Evolutionary conservation across 2,329 filamentous ascomycete genomes (phyloP).

Genomic region (Emergomyces orientalis): DNA sequence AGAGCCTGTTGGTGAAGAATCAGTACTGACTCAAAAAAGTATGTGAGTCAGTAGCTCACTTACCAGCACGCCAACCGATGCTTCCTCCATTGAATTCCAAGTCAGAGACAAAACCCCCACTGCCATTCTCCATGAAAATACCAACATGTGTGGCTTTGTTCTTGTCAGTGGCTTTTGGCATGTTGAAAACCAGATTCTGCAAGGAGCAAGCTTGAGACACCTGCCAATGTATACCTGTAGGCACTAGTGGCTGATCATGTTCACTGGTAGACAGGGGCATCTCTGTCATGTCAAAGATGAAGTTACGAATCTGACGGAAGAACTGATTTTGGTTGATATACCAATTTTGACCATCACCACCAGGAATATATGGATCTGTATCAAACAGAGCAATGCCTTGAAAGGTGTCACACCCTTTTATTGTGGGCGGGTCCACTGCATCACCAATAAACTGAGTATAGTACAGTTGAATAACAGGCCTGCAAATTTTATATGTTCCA

Average conservation of each 20-base stretch:
- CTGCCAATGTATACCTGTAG: conserved; percentile 57
- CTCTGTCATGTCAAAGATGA: conserved; percentile 58
- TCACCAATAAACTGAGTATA: conserved; percentile 90
- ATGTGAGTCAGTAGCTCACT: neutral
- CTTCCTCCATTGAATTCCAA: conserved; percentile 51
- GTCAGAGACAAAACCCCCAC: conserved; percentile 51
- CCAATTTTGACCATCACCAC: conserved; percentile 52
- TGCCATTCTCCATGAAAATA: conserved; percentile 31
- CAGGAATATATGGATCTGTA: conserved; percentile 58
- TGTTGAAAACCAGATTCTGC: conserved; percentile 65
- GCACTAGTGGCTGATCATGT: conserved; percentile 8
- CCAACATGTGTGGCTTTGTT: conserved; percentile 17
- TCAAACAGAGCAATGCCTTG: conserved; percentile 51
- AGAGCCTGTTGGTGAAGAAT: neutral
- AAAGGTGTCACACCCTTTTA: conserved; percentile 7
- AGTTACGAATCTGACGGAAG: conserved; percentile 65
- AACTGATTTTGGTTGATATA: conserved; percentile 64
- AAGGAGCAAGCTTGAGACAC: conserved; percentile 63
- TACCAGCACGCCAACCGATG: conserved; percentile 33
- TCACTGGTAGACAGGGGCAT: conserved; percentile 39
- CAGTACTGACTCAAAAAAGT: neutral
- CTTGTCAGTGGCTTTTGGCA: conserved; percentile 40
- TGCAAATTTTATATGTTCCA: conserved; percentile 72
- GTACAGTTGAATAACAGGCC: conserved; percentile 70
- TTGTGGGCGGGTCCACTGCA: conserved; percentile 30